Evolutionary conservation across 805 yeast genomes (phyloP).

Genomic region (Blastobotrys mokoenaii): DNA sequence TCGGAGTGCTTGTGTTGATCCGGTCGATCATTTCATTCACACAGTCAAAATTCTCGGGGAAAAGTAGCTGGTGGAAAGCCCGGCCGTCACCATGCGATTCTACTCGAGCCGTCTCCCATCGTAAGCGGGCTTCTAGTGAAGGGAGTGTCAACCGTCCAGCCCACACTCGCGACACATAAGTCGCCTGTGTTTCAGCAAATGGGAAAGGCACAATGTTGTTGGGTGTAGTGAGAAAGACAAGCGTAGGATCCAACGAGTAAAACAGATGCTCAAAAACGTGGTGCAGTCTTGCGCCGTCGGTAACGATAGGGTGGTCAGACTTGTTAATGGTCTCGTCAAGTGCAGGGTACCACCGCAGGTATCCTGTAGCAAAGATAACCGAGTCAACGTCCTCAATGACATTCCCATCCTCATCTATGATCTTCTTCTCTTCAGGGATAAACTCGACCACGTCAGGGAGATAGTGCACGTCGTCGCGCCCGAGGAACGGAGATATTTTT

Average conservation of each 20-base stretch:
- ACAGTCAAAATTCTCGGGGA: conserved; percentile 1
- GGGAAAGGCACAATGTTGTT: conserved; percentile 27
- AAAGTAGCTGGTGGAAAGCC: background rate
- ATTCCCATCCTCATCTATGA: conserved; percentile 43
- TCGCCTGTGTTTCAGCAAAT: conserved; percentile 49
- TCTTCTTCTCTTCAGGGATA: conserved; percentile 19
- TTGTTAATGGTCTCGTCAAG: conserved; percentile 29
- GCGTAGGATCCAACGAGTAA: conserved; percentile 50
- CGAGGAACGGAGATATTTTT: background rate
- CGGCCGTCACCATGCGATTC: background rate
- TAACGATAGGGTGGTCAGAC: conserved; percentile 30
- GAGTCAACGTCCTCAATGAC: conserved; percentile 41
- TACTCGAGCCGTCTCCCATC: conserved; percentile 1
- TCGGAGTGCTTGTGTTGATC: background rate
- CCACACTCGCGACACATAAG: conserved; percentile 55
- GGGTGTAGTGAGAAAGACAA: conserved; percentile 50
- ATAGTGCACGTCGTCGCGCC: background rate
- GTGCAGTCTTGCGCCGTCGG: conserved; percentile 41
- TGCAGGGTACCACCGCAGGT: conserved; percentile 57
- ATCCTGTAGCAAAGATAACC: conserved; percentile 70
- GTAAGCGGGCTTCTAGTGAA: background rate
- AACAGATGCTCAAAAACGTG: conserved; percentile 54
- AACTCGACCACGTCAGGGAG: conserved; percentile 1
- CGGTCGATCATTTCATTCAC: background rate
- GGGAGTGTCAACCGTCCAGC: conserved; percentile 48